Conservation (phyloP, 225 moss, liverwort and hornwort species). For the Climacium dendroides region DNA sequence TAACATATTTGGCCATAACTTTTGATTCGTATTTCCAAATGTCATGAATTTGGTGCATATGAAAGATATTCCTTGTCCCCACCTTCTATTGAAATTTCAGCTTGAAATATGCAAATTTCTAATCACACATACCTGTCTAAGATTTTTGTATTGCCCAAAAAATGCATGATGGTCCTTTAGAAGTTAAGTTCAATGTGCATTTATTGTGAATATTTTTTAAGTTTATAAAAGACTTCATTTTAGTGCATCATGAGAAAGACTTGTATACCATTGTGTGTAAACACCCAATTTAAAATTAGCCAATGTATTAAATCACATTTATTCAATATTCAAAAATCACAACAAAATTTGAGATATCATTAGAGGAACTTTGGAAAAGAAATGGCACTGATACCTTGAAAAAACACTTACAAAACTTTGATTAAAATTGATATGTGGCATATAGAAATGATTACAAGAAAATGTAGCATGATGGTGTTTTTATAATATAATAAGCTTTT, state of each 20-base stretch:
- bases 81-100: too few species aligned
- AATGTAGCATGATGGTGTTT: neutral
- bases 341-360: neutral
- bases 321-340: neutral
- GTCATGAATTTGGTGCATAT: too few species aligned
- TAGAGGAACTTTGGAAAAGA: neutral
- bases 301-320: neutral
- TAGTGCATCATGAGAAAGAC: neutral
- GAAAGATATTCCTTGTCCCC: too few species aligned
- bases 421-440: neutral
- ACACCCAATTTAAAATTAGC: neutral
- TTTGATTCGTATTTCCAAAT: too few species aligned
- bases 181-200: too few species aligned
- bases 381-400: neutral
- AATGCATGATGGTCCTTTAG: too few species aligned
- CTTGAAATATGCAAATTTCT: too few species aligned
- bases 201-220: too few species aligned
- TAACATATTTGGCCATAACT: too few species aligned
- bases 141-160: too few species aligned
- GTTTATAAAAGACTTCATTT: neutral
- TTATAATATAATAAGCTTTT: neutral
- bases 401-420: neutral
- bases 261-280: fast-evolving
- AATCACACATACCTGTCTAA: too few species aligned
- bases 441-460: neutral